Percentiles rank a stretch among this genome's conserved stretches.
Evolutionary conservation across 805 yeast species (phyloP).

Genomic region (Cyberlindnera americana): DNA sequence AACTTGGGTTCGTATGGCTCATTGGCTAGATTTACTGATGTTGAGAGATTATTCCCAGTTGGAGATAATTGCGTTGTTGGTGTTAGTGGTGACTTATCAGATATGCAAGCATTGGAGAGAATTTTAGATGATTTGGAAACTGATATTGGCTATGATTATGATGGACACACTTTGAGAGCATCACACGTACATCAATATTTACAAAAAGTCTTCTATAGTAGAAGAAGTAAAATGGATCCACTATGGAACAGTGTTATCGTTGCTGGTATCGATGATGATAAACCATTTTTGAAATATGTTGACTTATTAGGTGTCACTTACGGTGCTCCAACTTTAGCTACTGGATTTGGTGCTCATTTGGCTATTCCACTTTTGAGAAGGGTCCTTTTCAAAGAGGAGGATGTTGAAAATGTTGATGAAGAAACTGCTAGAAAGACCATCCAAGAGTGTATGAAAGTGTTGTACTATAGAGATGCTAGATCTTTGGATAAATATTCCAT

Average conservation of each 20-base stretch:
- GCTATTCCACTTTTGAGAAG: constrained; percentile 91
- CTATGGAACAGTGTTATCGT: constrained; percentile 93
- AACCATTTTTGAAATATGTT: constrained; percentile 78
- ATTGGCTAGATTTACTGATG: constrained; percentile 76
- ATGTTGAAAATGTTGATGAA: constrained; percentile 63
- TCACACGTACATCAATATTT: constrained; percentile 85
- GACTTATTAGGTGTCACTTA: constrained; percentile 91
- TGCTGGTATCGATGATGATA: constrained; percentile 77
- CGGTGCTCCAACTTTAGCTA: constrained; percentile 83
- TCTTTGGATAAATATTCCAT: constrained; percentile 81
- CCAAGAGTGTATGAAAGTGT: constrained; percentile 85
- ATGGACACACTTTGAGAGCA: constrained; percentile 71
- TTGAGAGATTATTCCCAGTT: constrained; percentile 80
- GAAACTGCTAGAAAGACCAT: constrained; percentile 75
- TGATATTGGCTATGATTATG: constrained; percentile 74
- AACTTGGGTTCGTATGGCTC: constrained; percentile 93
- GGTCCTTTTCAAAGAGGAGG: constrained; percentile 74
- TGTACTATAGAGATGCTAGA: constrained; percentile 95
- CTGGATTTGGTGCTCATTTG: constrained; percentile 94
- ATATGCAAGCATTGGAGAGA: constrained; percentile 79
- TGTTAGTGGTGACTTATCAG: constrained; percentile 90
- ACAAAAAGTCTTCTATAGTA: constrained; percentile 75
- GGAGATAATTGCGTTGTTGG: constrained; percentile 90
- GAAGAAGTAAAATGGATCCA: constrained; percentile 94
- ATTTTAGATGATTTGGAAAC: constrained; percentile 73